A percentile compares a stretch with the other conserved stretches of the same genome.
Conservation (phyloP, 805 yeast genomes). For the Yarrowia keelungensis region DNA sequence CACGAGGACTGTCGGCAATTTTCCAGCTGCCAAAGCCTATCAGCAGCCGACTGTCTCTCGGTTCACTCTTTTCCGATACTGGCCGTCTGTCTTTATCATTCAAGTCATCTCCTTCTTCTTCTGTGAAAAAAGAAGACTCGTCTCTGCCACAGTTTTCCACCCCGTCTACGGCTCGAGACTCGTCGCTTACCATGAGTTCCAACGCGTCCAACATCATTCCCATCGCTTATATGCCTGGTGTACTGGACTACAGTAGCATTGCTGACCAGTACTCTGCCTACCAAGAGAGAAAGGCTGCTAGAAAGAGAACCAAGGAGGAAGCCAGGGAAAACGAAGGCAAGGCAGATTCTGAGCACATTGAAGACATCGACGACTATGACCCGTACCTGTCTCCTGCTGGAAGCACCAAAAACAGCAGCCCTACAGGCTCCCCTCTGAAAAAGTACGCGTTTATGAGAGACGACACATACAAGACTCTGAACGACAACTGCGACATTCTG, state of each 20-base stretch:
- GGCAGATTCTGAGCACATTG: background rate
- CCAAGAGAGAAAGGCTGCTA: constrained; percentile 14
- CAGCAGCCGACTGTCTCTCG: background rate
- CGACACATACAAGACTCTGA: no score
- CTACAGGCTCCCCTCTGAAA: background rate
- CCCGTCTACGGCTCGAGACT: constrained; percentile 10
- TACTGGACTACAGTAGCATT: constrained; percentile 45
- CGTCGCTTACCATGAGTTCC: constrained; percentile 50
- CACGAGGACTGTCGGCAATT: constrained; percentile 6
- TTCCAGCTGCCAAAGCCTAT: constrained; percentile 14
- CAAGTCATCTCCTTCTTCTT: constrained; percentile 4
- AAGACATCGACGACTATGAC: background rate
- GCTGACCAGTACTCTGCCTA: constrained; percentile 16
- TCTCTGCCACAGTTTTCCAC: background rate
- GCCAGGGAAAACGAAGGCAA: constrained; percentile 1
- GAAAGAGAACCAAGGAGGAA: background rate
- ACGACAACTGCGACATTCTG: no score
- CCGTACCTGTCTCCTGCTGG: background rate
- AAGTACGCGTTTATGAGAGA: background rate
- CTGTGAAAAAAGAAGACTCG: background rate
- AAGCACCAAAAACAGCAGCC: background rate
- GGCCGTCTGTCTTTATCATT: constrained; percentile 10
- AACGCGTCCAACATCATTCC: constrained; percentile 89
- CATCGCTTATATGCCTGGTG: constrained; percentile 94
- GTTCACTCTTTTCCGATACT: constrained; percentile 11